phyloP scores from a whole-genome alignment of 2,329 filamentous ascomycete genomes.

The Stemphylium beticola region DNA sequence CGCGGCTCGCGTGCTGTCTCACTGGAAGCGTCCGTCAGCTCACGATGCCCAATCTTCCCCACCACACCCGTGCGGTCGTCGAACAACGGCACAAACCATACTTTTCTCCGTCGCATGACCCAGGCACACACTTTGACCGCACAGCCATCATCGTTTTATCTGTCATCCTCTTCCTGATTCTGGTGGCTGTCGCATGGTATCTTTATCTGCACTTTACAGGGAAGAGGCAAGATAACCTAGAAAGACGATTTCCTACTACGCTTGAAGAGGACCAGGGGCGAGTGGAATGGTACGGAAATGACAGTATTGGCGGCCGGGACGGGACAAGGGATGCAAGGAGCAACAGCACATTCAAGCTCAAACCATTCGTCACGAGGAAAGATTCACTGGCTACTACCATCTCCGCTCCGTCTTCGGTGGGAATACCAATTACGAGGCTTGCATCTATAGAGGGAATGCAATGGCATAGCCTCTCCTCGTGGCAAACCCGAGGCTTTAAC shows the following conservation, averaged over 20 bases:
- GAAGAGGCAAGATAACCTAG: background rate
- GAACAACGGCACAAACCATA: background rate
- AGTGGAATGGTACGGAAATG: background rate
- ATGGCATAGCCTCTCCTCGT: background rate
- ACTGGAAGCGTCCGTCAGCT: too few relatives aligned
- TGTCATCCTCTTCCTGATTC: conserved; percentile 3
- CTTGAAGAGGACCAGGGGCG: background rate
- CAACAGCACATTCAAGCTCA: background rate
- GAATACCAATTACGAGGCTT: too few relatives aligned
- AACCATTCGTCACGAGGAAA: background rate
- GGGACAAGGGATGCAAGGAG: background rate
- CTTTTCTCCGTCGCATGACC: background rate
- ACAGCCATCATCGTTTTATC: conserved; percentile 20
- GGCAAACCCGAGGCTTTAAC: background rate
- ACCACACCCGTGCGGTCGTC: too few relatives aligned
- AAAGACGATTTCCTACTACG: background rate
- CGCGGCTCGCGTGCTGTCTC: too few relatives aligned
- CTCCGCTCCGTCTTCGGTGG: too few relatives aligned
- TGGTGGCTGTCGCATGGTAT: background rate
- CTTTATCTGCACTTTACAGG: background rate
- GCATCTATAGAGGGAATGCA: background rate
- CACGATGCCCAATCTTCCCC: too few relatives aligned
- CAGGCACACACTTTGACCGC: conserved; percentile 10
- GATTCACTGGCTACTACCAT: background rate
- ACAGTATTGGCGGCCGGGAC: background rate